A percentile compares a stretch with the other conserved stretches of the same genome.
These are phyloP conservation scores for Pleurotus ostreatus DNA, from an alignment of 768 basidiomycete species.

Conservation along the genomic window DNA sequence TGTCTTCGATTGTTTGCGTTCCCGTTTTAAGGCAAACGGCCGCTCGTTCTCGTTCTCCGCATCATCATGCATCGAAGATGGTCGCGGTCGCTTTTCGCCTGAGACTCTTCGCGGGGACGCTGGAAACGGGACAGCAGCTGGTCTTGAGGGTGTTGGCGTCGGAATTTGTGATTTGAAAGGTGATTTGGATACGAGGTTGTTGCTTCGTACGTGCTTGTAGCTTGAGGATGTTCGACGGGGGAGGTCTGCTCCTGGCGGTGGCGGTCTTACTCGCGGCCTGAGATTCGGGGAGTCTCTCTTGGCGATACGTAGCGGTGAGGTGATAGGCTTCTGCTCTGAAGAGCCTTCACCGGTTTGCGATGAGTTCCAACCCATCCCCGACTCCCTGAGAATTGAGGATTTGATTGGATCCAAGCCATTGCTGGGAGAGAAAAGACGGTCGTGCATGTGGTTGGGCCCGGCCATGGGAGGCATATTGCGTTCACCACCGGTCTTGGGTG, in stretches of 20 bases:
- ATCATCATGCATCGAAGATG: slow-evolving; percentile 66
- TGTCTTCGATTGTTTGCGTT: slow-evolving; percentile 70
- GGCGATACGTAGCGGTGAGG: slow-evolving; percentile 69
- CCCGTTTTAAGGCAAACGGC: slow-evolving; percentile 65
- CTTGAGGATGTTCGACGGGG: slow-evolving; percentile 74
- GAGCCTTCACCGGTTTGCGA: slow-evolving; percentile 33
- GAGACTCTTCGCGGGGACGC: slow-evolving; percentile 50
- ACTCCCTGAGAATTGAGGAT: slow-evolving; percentile 58
- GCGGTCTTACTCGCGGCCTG: slow-evolving; percentile 11
- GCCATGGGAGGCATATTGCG: slow-evolving; percentile 5
- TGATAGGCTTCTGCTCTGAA: slow-evolving; percentile 32
- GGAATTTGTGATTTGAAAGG: slow-evolving; percentile 74
- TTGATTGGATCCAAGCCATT: slow-evolving; percentile 46
- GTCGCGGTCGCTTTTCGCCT: slow-evolving; percentile 75
- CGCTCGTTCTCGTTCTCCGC: slow-evolving; percentile 67
- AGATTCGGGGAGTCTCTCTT: slow-evolving; percentile 55
- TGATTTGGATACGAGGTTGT: slow-evolving; percentile 81
- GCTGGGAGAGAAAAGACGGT: slow-evolving; percentile 4
- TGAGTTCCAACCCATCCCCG: slow-evolving; percentile 61
- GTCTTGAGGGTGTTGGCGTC: slow-evolving; percentile 31
- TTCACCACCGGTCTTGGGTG: slow-evolving; percentile 28
- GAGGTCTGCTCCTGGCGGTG: slow-evolving; percentile 43
- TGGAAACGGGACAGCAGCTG: slow-evolving; percentile 26
- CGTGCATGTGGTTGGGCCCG: slow-evolving; percentile 6
- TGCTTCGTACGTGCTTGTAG: slow-evolving; percentile 73